Percentiles rank a stretch among this genome's conserved stretches.
These are phyloP conservation scores for Mortierella sp. DNA, from an alignment of 371 early-diverging fungal species.

Conservation along the genomic window DNA sequence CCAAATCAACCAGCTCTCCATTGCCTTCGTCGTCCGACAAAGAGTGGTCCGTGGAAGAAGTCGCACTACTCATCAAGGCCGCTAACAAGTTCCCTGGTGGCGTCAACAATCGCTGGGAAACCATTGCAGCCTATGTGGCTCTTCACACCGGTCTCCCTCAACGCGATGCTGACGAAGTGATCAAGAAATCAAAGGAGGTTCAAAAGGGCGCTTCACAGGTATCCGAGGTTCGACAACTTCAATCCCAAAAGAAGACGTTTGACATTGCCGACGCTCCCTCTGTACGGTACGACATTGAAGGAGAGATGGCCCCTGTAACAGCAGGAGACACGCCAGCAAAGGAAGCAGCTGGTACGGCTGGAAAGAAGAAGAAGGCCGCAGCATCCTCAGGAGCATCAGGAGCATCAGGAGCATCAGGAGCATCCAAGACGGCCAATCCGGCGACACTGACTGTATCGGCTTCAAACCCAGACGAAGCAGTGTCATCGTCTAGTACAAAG, in stretches of 20 bases:
- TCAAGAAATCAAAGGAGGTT: constrained; percentile 60
- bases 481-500: too few species aligned
- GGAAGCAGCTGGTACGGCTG: constrained; percentile 5
- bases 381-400: constrained; percentile 15
- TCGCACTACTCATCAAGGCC: constrained; percentile 66
- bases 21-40: constrained; percentile 4
- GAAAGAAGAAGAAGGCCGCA: constrained; percentile 20
- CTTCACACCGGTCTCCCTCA: constrained; percentile 58
- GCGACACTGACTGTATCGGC: background rate
- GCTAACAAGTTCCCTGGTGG: constrained; percentile 74
- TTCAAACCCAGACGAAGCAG: too few species aligned
- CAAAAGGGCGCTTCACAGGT: constrained; percentile 54
- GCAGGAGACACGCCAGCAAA: constrained; percentile 3
- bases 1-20: background rate
- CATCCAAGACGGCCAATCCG: constrained; percentile 3
- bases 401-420: background rate
- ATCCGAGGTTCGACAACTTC: constrained; percentile 53
- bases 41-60: constrained; percentile 65
- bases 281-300: constrained; percentile 43
- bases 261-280: constrained; percentile 49
- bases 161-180: constrained; percentile 61
- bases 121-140: constrained; percentile 64
- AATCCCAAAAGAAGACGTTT: constrained; percentile 46
- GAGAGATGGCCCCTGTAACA: constrained; percentile 45
- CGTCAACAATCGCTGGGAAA: constrained; percentile 68